phyloP scores from a whole-genome alignment of 2,329 filamentous ascomycete genomes.

The Diaporthe sp. region DNA sequence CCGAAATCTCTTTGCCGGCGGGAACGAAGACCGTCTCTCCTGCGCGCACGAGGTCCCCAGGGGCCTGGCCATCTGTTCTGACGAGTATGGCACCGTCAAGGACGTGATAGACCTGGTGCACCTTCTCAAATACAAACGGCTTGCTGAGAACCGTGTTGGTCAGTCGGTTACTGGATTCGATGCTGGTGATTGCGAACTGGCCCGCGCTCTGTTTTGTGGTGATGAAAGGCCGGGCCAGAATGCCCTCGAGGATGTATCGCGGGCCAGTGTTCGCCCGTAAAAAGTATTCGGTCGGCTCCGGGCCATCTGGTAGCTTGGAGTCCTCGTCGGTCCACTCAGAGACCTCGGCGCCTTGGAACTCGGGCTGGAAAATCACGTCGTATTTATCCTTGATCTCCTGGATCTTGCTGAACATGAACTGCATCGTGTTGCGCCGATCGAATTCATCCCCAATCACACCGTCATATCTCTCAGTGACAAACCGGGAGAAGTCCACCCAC shows the following conservation, averaged over 20 bases:
- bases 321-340: not conserved
- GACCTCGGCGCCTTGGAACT: not conserved
- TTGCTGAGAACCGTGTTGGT: not conserved
- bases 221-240: not conserved
- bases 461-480: not conserved
- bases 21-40: constrained; percentile 1
- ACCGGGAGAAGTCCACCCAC: not conserved
- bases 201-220: not conserved
- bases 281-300: not conserved
- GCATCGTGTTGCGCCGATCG: not conserved
- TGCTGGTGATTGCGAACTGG: not conserved
- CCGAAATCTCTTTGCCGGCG: not conserved
- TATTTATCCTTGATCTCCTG: constrained; percentile 5
- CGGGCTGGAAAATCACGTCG: not conserved
- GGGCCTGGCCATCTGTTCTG: not conserved
- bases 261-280: not conserved
- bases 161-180: not conserved
- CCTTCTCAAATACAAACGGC: not conserved
- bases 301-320: not conserved
- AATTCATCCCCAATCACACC: not conserved
- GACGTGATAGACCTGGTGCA: not conserved
- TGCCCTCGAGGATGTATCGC: not conserved
- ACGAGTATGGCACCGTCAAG: not conserved
- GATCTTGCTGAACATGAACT: not conserved
- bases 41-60: not conserved